A percentile compares a stretch with the other conserved stretches of the same genome.
Evolutionary conservation across 192 early-diverging fungal species (phyloP).

Genomic region (Radiomyces spectabilis): DNA sequence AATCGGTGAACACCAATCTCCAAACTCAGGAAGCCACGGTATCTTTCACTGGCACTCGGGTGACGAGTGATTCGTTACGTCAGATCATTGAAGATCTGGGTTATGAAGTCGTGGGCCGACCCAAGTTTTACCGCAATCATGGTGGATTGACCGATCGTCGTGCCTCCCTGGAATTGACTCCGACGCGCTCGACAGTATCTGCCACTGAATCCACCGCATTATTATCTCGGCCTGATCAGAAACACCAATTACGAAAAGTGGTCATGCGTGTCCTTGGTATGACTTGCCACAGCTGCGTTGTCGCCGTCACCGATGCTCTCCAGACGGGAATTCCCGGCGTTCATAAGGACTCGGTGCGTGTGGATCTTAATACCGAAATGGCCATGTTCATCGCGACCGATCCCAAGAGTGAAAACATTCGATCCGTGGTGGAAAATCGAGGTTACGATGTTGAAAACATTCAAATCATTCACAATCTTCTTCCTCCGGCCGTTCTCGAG

Average conservation of each 20-base stretch:
- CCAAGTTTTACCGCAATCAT: constrained; percentile 1
- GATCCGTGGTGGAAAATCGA: constrained; percentile 50
- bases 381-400: constrained; percentile 18
- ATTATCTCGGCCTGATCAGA: neutral
- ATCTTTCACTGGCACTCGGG: constrained; percentile 22
- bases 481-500: neutral
- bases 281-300: constrained; percentile 83
- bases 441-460: constrained; percentile 48
- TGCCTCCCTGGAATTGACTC: neutral
- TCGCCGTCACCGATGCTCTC: constrained; percentile 52
- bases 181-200: neutral
- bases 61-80: constrained; percentile 33
- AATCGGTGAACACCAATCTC: constrained; percentile 58
- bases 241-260: constrained; percentile 4
- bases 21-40: constrained; percentile 57
- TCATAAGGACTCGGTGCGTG: constrained; percentile 35
- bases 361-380: constrained; percentile 28
- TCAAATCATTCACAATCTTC: constrained; percentile 20
- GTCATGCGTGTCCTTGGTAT: constrained; percentile 56
- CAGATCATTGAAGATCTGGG: constrained; percentile 64
- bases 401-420: constrained; percentile 8
- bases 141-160: neutral
- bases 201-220: neutral
- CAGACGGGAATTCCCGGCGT: constrained; percentile 36
- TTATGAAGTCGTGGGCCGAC: constrained; percentile 49